A percentile compares a stretch with the other conserved stretches of the same genome.
Conservation (phyloP, 2,329 filamentous ascomycete species). For the Paraphoma chrysanthemicola region DNA sequence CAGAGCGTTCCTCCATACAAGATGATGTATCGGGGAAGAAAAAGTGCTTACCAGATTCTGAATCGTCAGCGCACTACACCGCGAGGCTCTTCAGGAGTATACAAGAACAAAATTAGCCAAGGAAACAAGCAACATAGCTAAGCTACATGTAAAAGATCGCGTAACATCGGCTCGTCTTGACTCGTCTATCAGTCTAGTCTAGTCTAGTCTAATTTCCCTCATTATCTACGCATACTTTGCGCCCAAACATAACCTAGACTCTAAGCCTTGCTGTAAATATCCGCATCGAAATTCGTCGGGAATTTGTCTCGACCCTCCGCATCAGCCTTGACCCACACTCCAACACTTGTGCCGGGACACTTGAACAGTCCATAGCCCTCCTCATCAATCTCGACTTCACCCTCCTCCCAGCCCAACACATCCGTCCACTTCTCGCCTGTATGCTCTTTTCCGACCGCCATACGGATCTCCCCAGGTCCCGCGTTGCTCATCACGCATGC, state of each 20-base stretch:
- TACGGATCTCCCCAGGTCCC: constrained; percentile 57
- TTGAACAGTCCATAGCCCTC: constrained; percentile 67
- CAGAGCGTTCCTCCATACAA: too few relatives aligned
- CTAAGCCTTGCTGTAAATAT: constrained; percentile 40
- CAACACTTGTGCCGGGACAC: constrained; percentile 57
- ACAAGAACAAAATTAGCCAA: too few relatives aligned
- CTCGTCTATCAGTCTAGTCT: not conserved
- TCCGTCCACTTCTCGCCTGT: constrained; percentile 70
- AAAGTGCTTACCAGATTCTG: too few relatives aligned
- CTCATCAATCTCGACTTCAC: constrained; percentile 64
- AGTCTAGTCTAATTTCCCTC: not conserved
- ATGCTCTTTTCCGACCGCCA: constrained; percentile 67
- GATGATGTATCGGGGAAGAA: too few relatives aligned
- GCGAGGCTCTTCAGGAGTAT: too few relatives aligned
- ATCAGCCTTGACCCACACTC: constrained; percentile 66
- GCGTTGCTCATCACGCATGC: constrained; percentile 60
- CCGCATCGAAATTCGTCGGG: constrained; percentile 43
- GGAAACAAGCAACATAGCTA: too few relatives aligned
- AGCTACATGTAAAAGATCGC: too few relatives aligned
- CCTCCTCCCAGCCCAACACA: constrained; percentile 62
- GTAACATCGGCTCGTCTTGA: not conserved
- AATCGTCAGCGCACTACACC: too few relatives aligned
- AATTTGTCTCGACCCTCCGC: constrained; percentile 56
- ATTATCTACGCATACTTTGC: too few relatives aligned
- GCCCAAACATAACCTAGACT: not conserved